These are phyloP conservation scores for Chenopodium formosanum DNA, from an alignment of 148 eudicot genomes.

Conservation along the genomic window DNA sequence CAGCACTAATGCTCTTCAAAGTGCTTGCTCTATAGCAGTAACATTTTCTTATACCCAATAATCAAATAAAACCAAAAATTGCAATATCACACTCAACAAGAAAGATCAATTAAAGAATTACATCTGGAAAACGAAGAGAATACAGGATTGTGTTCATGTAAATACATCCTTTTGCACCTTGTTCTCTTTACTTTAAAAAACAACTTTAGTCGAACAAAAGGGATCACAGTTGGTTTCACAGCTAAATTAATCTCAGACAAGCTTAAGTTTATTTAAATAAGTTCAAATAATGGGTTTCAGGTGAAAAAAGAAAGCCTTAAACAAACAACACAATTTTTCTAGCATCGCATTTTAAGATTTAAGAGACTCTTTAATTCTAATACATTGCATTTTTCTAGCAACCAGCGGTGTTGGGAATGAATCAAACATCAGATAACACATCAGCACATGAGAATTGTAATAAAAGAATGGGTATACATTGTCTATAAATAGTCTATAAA, in stretches of 20 bases:
- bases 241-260: too few relatives aligned
- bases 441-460: background rate
- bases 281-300: too few relatives aligned
- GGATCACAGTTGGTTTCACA: too few relatives aligned
- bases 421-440: background rate
- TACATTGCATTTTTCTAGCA: background rate
- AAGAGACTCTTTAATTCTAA: background rate
- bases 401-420: too few relatives aligned
- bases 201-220: background rate
- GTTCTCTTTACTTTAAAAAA: background rate
- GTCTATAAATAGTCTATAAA: background rate
- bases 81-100: background rate
- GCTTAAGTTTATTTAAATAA: too few relatives aligned
- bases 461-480: background rate
- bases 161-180: background rate
- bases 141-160: background rate
- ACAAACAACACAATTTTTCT: background rate
- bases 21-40: background rate
- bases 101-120: background rate
- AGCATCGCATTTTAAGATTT: too few relatives aligned
- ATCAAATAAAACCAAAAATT: background rate
- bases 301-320: too few relatives aligned
- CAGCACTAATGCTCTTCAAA: background rate
- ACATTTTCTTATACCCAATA: background rate
- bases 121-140: background rate